Percentiles rank a stretch among this genome's conserved stretches.
These are phyloP conservation scores for Mycena alexandri DNA, from an alignment of 768 basidiomycete species.

Conservation along the genomic window DNA sequence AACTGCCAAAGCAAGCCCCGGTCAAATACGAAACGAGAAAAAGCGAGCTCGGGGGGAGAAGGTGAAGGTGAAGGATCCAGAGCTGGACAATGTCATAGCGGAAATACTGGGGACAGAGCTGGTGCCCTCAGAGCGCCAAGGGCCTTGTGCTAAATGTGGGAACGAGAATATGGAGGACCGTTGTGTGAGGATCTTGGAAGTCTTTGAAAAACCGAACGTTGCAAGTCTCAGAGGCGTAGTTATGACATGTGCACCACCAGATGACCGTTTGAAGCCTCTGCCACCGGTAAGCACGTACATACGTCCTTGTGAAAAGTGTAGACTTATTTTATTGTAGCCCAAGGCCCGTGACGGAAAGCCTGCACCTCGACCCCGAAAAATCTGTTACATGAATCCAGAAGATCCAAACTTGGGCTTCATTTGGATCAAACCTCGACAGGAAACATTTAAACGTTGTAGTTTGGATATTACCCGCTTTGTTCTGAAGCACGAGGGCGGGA, in stretches of 20 bases:
- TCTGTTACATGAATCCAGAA: neutral
- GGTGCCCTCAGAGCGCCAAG: too few species aligned
- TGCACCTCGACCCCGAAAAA: neutral
- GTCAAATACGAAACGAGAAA: too few species aligned
- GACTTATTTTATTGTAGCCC: neutral
- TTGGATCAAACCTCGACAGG: neutral
- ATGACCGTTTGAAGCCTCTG: neutral
- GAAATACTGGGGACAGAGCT: too few species aligned
- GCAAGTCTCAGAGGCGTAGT: neutral
- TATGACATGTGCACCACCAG: neutral
- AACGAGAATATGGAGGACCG: neutral
- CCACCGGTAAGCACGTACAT: neutral
- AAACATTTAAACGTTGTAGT: neutral
- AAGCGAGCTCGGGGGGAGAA: too few species aligned
- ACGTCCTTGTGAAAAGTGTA: too few species aligned
- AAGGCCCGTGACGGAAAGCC: neutral
- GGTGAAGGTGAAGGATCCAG: too few species aligned
- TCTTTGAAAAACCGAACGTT: too few species aligned
- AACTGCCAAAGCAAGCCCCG: too few species aligned
- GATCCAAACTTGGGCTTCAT: neutral
- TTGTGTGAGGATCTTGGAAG: neutral
- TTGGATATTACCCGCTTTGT: slow-evolving; percentile 7
- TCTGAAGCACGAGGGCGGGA: neutral
- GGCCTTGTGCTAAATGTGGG: too few species aligned
- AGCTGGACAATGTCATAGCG: too few species aligned